Percentiles rank a stretch among this genome's conserved stretches.
phyloP scores from a whole-genome alignment of 2,329 filamentous ascomycete species.

The Aspergillus sergii region DNA sequence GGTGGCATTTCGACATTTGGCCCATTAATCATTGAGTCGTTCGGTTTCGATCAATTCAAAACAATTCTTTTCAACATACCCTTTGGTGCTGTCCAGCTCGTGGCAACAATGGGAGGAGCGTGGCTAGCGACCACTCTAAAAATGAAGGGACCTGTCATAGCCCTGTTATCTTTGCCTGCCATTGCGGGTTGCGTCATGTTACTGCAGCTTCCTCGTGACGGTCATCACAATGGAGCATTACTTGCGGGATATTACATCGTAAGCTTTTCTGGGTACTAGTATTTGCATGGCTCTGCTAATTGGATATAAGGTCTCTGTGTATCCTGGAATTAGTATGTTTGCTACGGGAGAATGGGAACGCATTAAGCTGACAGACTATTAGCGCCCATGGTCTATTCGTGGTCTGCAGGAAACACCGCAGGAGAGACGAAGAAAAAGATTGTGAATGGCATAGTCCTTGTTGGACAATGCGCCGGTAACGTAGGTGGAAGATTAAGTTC shows the following conservation, averaged over 20 bases:
- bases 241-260: constrained; percentile 60
- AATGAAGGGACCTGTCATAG: constrained; percentile 59
- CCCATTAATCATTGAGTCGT: constrained; percentile 59
- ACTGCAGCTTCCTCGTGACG: constrained; percentile 51
- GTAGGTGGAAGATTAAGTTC: constrained; percentile 23
- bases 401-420: constrained; percentile 64
- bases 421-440: constrained; percentile 72
- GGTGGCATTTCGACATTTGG: constrained; percentile 64
- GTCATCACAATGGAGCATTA: constrained; percentile 52
- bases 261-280: constrained; percentile 12
- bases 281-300: neutral
- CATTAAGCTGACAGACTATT: constrained; percentile 17
- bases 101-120: constrained; percentile 61
- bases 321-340: constrained; percentile 57
- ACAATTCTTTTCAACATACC: constrained; percentile 65
- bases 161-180: constrained; percentile 58
- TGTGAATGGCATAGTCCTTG: constrained; percentile 65
- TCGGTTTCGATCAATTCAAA: constrained; percentile 59
- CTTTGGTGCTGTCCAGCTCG: constrained; percentile 62
- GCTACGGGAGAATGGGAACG: too few species aligned
- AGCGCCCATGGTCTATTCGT: constrained; percentile 71
- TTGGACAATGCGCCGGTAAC: constrained; percentile 68
- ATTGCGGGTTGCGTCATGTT: constrained; percentile 61
- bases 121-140: constrained; percentile 58
- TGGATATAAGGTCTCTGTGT: constrained; percentile 55